Conservation (phyloP, 2,329 filamentous ascomycete genomes). For the Sarocladiaceae sp. region DNA sequence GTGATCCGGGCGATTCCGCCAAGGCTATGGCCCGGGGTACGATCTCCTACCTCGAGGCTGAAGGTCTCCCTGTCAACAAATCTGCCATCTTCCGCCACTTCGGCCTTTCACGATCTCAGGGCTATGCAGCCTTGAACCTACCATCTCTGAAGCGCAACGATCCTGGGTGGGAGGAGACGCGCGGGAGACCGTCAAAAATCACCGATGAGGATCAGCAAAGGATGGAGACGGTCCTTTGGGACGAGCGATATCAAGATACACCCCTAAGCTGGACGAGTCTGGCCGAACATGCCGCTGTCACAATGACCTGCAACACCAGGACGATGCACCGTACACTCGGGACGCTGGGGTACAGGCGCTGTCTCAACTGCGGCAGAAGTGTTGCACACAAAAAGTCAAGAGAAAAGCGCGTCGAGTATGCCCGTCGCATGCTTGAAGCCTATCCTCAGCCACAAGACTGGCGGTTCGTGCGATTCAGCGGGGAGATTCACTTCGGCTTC, state of each 20-base stretch:
- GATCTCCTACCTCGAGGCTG: slow-evolving; percentile 32
- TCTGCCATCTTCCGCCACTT: slow-evolving; percentile 33
- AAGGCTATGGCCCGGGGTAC: slow-evolving; percentile 33
- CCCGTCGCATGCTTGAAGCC: slow-evolving; percentile 24
- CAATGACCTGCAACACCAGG: slow-evolving; percentile 25
- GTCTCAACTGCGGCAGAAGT: slow-evolving; percentile 23
- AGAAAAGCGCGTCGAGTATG: slow-evolving; percentile 28
- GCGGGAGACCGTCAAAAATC: slow-evolving; percentile 28
- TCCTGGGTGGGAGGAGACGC: slow-evolving; percentile 32
- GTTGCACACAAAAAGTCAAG: slow-evolving; percentile 24
- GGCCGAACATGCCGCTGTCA: slow-evolving; percentile 26
- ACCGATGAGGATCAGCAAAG: slow-evolving; percentile 26
- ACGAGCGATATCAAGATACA: slow-evolving; percentile 23
- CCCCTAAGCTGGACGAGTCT: slow-evolving; percentile 28
- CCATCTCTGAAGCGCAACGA: slow-evolving; percentile 27
- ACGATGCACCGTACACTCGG: slow-evolving; percentile 32
- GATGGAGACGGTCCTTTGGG: slow-evolving; percentile 32
- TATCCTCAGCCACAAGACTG: slow-evolving; percentile 25
- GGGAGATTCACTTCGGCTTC: slow-evolving; percentile 32
- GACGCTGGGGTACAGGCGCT: slow-evolving; percentile 28
- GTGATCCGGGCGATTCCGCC: slow-evolving; percentile 30
- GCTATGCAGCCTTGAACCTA: slow-evolving; percentile 29
- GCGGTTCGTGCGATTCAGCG: slow-evolving; percentile 28
- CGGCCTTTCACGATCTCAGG: slow-evolving; percentile 30
- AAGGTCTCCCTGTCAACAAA: slow-evolving; percentile 32